phyloP scores from a whole-genome alignment of 2,329 filamentous ascomycete species.

The Ophiostoma piceae region DNA sequence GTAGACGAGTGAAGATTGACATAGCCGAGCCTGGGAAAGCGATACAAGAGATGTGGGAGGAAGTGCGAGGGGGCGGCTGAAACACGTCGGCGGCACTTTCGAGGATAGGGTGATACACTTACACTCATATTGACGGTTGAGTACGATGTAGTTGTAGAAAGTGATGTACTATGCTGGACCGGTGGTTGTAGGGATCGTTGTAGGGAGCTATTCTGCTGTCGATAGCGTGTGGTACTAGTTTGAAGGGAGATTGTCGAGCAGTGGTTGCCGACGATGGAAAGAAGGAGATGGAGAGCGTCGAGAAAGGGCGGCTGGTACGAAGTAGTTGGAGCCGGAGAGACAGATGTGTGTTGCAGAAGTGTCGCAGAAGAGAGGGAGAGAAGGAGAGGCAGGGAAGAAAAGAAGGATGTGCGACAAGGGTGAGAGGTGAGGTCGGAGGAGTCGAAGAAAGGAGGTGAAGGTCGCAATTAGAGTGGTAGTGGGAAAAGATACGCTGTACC shows the following conservation, averaged over 20 bases:
- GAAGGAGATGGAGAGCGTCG: not conserved
- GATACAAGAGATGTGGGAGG: not conserved
- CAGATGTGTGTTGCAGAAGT: slow-evolving; percentile 16
- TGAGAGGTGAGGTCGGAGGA: not conserved
- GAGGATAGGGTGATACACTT: slow-evolving; percentile 21
- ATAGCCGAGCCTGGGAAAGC: not conserved
- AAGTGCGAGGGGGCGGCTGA: slow-evolving; percentile 17
- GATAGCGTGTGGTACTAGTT: not conserved
- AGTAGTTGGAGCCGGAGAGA: not conserved
- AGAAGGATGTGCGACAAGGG: slow-evolving; percentile 9
- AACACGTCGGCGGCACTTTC: slow-evolving; percentile 1
- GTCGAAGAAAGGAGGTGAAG: slow-evolving; percentile 13
- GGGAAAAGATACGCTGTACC: not conserved
- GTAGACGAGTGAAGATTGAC: not conserved
- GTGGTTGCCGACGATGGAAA: not conserved
- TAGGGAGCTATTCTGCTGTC: not conserved
- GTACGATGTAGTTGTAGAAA: not conserved
- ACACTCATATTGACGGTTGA: slow-evolving; percentile 24
- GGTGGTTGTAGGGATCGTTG: not conserved
- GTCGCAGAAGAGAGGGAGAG: slow-evolving; percentile 18
- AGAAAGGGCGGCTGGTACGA: not conserved
- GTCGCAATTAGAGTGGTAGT: not conserved
- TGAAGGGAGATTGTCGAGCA: not conserved
- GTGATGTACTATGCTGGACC: not conserved
- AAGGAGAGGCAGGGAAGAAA: not conserved